These are phyloP conservation scores for Parasarocladium wereldwijsianum DNA, from an alignment of 2,329 filamentous ascomycete genomes.

Conservation along the genomic window DNA sequence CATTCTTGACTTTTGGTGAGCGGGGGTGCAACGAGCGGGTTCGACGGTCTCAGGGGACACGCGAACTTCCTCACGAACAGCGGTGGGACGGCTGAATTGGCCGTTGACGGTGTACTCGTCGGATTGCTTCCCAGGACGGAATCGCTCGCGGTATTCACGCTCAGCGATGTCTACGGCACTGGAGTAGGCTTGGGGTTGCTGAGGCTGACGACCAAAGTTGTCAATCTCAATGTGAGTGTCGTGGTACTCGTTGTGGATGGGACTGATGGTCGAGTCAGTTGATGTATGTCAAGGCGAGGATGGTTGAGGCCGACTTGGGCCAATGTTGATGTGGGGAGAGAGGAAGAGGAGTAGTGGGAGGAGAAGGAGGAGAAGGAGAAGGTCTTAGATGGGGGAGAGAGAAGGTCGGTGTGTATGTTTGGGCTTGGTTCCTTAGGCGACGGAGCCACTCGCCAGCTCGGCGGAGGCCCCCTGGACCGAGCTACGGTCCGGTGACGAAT, in stretches of 20 bases:
- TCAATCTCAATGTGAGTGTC: conserved; percentile 55
- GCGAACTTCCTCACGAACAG: conserved; percentile 38
- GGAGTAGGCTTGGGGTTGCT: conserved; percentile 28
- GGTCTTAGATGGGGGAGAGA: no score
- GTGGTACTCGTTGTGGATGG: conserved; percentile 31
- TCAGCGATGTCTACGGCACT: conserved; percentile 48
- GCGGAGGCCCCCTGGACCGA: no score
- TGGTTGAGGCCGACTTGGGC: conserved; percentile 10
- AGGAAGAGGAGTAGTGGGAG: no score
- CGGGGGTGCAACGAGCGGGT: conserved; percentile 24
- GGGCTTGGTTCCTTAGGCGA: no score
- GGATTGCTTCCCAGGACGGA: conserved; percentile 27
- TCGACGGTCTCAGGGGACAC: conserved; percentile 54
- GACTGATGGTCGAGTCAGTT: conserved; percentile 5
- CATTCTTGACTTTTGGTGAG: conserved; percentile 39
- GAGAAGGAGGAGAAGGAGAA: no score
- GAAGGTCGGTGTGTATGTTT: no score
- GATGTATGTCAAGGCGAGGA: conserved; percentile 1
- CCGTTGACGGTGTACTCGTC: conserved; percentile 25
- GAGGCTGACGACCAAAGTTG: conserved; percentile 13
- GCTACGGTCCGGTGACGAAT: no score
- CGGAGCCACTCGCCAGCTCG: no score
- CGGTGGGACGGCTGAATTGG: conserved; percentile 26
- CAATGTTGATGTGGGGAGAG: no score
- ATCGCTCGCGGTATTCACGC: conserved; percentile 49